Evolutionary conservation across 257 asterid species (phyloP).

Genomic region (Nicotiana otophora): DNA sequence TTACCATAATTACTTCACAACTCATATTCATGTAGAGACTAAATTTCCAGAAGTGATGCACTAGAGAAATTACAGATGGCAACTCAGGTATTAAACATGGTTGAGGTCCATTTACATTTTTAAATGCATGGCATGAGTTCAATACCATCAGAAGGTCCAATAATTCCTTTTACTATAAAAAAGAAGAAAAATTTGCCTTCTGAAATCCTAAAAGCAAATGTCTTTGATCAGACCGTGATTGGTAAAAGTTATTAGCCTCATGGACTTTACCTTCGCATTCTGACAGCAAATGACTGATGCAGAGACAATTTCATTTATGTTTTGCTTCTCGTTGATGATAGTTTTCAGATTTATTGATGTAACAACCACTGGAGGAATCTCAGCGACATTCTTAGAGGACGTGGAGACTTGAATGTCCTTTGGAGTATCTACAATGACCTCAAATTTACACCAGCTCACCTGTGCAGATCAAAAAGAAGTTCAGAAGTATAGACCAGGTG

Average conservation of each 20-base stretch:
- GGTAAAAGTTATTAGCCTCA: constrained; percentile 18
- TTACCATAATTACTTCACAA: background rate
- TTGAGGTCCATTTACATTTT: background rate
- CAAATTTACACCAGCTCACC: constrained; percentile 99
- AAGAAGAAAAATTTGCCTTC: background rate
- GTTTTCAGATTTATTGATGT: constrained; percentile 86
- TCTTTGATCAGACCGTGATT: background rate
- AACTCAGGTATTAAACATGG: background rate
- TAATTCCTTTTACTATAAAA: background rate
- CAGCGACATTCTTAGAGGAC: constrained; percentile 45
- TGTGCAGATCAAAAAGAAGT: constrained; percentile 33
- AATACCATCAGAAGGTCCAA: constrained; percentile 5
- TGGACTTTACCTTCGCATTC: constrained; percentile 64
- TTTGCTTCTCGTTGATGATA: constrained; percentile 67
- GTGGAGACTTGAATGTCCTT: constrained; percentile 63
- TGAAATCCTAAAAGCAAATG: background rate
- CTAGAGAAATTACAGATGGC: background rate
- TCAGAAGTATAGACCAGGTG: background rate
- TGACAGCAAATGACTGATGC: constrained; percentile 95
- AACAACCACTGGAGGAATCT: constrained; percentile 82
- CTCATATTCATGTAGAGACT: background rate
- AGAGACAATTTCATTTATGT: constrained; percentile 76
- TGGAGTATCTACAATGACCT: constrained; percentile 64
- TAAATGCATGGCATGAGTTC: background rate
- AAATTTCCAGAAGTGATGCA: background rate